phyloP scores from a whole-genome alignment of 371 early-diverging fungal species.

The Apophysomyces sp. region DNA sequence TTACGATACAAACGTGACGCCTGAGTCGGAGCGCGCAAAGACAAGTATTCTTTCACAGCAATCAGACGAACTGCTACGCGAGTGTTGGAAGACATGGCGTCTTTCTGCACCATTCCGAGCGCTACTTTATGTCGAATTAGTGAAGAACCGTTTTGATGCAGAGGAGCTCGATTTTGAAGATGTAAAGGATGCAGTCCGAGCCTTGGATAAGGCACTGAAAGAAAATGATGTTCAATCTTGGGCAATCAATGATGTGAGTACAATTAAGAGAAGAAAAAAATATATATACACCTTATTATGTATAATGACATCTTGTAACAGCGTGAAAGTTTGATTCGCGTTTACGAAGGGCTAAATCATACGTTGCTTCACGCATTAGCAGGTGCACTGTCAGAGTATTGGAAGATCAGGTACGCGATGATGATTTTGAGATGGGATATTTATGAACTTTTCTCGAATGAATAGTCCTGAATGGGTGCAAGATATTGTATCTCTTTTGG shows the following conservation, averaged over 20 bases:
- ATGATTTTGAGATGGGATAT: background rate
- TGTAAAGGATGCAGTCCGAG: conserved; percentile 30
- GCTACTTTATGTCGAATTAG: conserved; percentile 53
- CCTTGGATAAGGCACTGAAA: conserved; percentile 25
- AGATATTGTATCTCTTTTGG: conserved; percentile 19
- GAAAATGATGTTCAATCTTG: conserved; percentile 25
- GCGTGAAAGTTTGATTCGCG: conserved; percentile 16
- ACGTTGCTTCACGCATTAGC: conserved; percentile 13
- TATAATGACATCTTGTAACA: background rate
- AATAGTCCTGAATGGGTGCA: conserved; percentile 22
- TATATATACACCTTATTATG: too few relatives aligned
- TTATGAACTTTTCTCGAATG: background rate
- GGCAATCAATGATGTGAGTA: conserved; percentile 39
- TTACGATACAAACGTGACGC: conserved; percentile 23
- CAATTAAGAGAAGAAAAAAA: too few relatives aligned
- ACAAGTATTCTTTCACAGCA: conserved; percentile 38
- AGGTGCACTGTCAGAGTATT: conserved; percentile 26
- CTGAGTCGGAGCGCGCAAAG: conserved; percentile 33
- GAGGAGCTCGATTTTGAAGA: conserved; percentile 32
- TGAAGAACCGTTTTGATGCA: conserved; percentile 42
- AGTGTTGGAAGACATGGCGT: conserved; percentile 64
- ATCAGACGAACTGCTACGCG: conserved; percentile 54
- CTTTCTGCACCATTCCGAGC: conserved; percentile 57
- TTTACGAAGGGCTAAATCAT: conserved; percentile 19
- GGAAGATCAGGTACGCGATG: conserved; percentile 21